Base-by-base conservation (phyloP, 1,139 yeast species). In the Candida smagusa region DNA sequence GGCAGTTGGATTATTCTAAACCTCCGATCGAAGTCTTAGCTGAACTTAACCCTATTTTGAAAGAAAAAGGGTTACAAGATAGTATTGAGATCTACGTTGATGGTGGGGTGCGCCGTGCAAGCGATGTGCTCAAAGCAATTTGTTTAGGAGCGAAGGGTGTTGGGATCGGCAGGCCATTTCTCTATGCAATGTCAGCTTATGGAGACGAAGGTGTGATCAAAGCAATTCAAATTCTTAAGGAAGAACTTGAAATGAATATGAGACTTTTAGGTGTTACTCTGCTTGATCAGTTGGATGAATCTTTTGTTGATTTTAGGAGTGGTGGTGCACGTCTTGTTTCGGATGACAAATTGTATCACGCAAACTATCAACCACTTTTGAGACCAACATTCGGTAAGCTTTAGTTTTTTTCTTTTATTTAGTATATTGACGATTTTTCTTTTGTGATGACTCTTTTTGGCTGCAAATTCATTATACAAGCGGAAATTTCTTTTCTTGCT, bases 211-310 rank as follows among this genome's bases (percentile, higher is more conserved):
- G 97, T 43, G 96, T 89, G 12, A 68, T 69, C 39, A 78, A 77
- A 49, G 92, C 95, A 7, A 81, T 85, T 47, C 89, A 84, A 51
- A 65, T 88, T 34, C 68, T 90, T 49, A 84, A 81, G 54, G 89
- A 83, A 43, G 97, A 90, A 57, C 60, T 90, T 58, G 79, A 76
- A 45, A 85, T 88, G 92, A 80, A 84, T 59, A 87, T 90, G 97
- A 73, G 96, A 47, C 68, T 89, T 35, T 64, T 90, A 36, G 97
- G 97, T 31, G 95, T 77, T 25, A 79, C 77, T 16, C 70, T 69
- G 21, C 64, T 90, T 13, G 75, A 72, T 33, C 83, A 88, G 31
- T 68, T 90, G 45, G 69, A 77, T 46, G 81, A 80, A 9, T 40
- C 46, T 16, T 67, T 51, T 43, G 53, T 72, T 24, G 74, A 70